Percentiles rank a stretch among this genome's conserved stretches.
Evolutionary conservation across 108 stramenopile species (phyloP).

Genomic region (Licmophora abbreviata): DNA sequence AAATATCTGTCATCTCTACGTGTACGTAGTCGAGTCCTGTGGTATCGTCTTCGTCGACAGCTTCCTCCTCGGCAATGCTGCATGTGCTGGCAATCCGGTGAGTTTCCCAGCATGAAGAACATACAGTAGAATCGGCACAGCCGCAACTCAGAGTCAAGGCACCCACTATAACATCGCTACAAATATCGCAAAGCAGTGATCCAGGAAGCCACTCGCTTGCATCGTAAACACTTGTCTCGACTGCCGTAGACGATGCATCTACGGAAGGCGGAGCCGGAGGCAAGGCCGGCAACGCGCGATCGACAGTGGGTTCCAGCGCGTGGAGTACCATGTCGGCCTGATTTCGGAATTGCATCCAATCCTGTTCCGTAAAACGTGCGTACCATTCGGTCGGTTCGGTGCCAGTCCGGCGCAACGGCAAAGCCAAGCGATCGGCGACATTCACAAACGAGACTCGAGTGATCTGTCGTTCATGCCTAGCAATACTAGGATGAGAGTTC

Average conservation of each 20-base stretch:
- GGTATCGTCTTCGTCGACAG: conserved; percentile 12
- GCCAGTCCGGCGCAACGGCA: conserved; percentile 3
- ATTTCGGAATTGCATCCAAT: conserved; percentile 19
- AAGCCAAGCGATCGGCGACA: conserved; percentile 8
- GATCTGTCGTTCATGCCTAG: not conserved
- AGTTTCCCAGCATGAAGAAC: conserved; percentile 22
- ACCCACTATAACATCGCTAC: conserved; percentile 29
- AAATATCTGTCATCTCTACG: conserved; percentile 1
- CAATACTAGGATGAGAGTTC: not conserved
- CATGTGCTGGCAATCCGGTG: not conserved
- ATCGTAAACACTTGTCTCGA: conserved; percentile 1
- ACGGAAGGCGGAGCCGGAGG: conserved; percentile 16
- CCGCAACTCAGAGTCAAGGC: conserved; percentile 21
- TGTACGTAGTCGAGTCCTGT: conserved; percentile 12
- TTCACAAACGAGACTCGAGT: conserved; percentile 9
- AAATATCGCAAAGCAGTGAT: conserved; percentile 19
- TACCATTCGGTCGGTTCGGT: conserved; percentile 8
- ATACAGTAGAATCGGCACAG: conserved; percentile 22
- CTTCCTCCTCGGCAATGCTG: not conserved
- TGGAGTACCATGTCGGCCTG: conserved; percentile 6
- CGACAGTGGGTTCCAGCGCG: not conserved
- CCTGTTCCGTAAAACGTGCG: conserved; percentile 15
- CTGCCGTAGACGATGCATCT: not conserved
- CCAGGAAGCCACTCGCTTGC: conserved; percentile 15
- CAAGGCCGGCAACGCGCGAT: not conserved